Conservation (phyloP, 257 asterid species). For the Solanum bulbocastanum region DNA sequence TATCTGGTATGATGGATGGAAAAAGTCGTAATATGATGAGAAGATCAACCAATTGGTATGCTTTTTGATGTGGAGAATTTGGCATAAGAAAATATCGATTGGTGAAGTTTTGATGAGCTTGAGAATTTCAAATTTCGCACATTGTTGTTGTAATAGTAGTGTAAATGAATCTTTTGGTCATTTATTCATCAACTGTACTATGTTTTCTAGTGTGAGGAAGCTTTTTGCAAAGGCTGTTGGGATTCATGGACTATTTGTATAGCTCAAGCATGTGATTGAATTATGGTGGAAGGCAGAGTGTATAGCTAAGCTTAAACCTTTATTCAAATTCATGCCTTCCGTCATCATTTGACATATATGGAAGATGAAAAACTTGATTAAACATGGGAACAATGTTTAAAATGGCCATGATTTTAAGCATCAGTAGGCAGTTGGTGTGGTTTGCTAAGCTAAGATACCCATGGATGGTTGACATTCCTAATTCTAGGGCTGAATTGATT, state of each 20-base stretch:
- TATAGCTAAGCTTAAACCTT: background rate
- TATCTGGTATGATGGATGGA: background rate
- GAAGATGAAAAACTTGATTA: background rate
- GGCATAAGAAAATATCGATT: background rate
- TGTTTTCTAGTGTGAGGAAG: background rate
- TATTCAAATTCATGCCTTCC: background rate
- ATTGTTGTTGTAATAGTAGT: background rate
- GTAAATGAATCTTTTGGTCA: background rate
- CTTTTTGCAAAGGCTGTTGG: background rate
- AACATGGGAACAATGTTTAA: background rate
- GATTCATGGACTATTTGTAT: background rate
- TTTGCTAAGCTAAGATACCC: background rate
- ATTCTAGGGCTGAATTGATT: background rate
- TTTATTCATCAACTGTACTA: background rate
- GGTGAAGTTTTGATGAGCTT: background rate
- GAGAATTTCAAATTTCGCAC: background rate
- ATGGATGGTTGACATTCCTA: background rate
- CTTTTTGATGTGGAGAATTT: background rate
- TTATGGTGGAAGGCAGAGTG: background rate
- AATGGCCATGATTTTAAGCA: background rate
- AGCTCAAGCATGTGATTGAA: background rate
- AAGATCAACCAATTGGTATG: background rate
- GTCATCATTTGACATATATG: background rate
- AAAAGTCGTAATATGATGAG: background rate
- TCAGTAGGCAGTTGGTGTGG: background rate